These are phyloP conservation scores for Panicum hallii DNA, from an alignment of 202 grass and related monocot species.

Conservation along the genomic window DNA sequence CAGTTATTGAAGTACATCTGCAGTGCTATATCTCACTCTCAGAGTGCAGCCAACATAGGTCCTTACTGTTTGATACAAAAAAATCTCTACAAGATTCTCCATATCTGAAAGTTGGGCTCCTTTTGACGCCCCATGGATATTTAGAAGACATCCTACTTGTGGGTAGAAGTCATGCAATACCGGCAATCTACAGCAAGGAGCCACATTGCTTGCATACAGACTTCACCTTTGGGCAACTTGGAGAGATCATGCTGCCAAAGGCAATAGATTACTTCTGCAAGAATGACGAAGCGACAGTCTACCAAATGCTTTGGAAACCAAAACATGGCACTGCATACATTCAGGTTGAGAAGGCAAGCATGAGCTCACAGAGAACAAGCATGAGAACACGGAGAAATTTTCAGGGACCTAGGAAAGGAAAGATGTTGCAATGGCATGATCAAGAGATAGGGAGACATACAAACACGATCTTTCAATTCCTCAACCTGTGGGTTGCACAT, in stretches of 20 bases:
- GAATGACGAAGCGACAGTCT: not conserved
- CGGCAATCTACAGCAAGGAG: not conserved
- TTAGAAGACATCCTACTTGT: not conserved
- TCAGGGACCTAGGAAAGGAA: not conserved
- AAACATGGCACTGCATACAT: not conserved
- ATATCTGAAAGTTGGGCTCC: not conserved
- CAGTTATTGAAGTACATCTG: not conserved
- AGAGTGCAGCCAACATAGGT: not conserved
- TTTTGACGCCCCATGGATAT: not conserved
- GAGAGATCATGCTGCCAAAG: slow-evolving; percentile 1
- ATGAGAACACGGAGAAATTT: not conserved
- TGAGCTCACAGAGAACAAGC: not conserved
- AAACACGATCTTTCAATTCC: not conserved
- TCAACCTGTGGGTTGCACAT: slow-evolving; percentile 1
- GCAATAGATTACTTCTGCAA: not conserved
- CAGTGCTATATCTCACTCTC: not conserved
- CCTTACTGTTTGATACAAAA: not conserved
- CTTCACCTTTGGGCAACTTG: not conserved
- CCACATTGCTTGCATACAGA: not conserved
- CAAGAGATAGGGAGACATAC: not conserved
- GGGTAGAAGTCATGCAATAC: not conserved
- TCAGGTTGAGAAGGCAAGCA: not conserved
- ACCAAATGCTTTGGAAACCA: not conserved
- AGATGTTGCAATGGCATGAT: not conserved
- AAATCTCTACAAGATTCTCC: not conserved